Conservation (phyloP, 805 yeast genomes). For the Soucietia sequanensis region DNA sequence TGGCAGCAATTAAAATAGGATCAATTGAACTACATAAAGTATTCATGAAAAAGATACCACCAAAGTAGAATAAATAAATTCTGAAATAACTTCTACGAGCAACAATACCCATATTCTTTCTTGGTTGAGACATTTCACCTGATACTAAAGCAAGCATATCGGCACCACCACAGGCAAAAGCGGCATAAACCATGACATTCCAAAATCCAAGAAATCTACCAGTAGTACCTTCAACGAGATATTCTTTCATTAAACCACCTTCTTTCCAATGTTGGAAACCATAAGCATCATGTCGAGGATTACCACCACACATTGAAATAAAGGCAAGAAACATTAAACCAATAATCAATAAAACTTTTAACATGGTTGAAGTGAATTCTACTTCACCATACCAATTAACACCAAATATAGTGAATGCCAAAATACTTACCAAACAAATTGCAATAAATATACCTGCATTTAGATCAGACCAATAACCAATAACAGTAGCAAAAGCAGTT, state of each 20-base stretch:
- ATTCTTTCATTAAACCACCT: conserved; percentile 31
- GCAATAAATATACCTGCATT: conserved; percentile 33
- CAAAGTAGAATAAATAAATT: conserved; percentile 34
- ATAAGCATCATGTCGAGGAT: conserved; percentile 31
- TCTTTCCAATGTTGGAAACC: conserved; percentile 36
- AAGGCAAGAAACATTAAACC: conserved; percentile 34
- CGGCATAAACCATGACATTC: conserved; percentile 32
- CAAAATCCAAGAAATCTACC: conserved; percentile 37
- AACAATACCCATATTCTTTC: conserved; percentile 32
- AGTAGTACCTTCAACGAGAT: conserved; percentile 24
- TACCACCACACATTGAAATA: conserved; percentile 38
- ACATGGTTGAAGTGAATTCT: conserved; percentile 31
- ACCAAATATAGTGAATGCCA: conserved; percentile 29
- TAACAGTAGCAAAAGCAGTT: conserved; percentile 29
- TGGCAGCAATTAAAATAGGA: neutral
- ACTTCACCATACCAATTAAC: conserved; percentile 46
- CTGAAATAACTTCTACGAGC: conserved; percentile 34
- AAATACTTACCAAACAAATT: conserved; percentile 22
- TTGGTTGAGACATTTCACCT: conserved; percentile 46
- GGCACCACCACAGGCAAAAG: conserved; percentile 37
- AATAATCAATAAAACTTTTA: conserved; percentile 31
- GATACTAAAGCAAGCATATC: conserved; percentile 31
- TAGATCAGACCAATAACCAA: conserved; percentile 29
- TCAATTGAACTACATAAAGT: neutral
- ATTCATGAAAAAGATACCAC: conserved; percentile 26